Evolutionary conservation across 2,329 filamentous ascomycete genomes (phyloP), one percentile per base, ranked within the genome.

Genomic region (Fusarium multiceps): DNA sequence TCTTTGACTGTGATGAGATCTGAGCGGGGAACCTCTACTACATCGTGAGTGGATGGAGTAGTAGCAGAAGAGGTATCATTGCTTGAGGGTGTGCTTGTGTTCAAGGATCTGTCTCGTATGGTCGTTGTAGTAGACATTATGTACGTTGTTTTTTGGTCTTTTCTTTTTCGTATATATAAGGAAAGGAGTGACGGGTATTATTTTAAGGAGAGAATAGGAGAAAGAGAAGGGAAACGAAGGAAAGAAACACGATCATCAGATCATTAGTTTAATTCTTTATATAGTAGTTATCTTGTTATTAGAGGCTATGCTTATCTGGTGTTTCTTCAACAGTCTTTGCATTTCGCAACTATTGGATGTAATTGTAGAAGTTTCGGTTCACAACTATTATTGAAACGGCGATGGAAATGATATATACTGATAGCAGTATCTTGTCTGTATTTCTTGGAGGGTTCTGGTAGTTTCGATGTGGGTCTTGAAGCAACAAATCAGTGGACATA

Each of bases 21-120:
- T 37, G 63, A 66, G 23, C 63, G 63, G n/a, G 62, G 18, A 3
- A 66, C 28, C 40, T 66, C 63, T 47, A 66, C 46, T 10, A 66
- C 63, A 47, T 66, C 55, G 13, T 63, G 47, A 18, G 49, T 20
- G 18, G 55, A 66, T 50, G 48, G 42, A 12, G 57, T 34, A 48
- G 30, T 51, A 14, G 28, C 28, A 34, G 40, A 43, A 55, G 56
- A 23, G 16, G 55, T 18, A 8, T n/a, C 6, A 7, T 41, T 47
- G 16, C 12, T 21, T 20, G 59, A 46, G 16, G 37, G 14, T 12
- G 34, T 58, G 12, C 27, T 47, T 30, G 49, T 34, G n/a, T 11
- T 23, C 25, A 34, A 12, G 4, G 48, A n/a, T 12, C 21, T 28
- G 34, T 37, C 34, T 41, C 13, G 49, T 28, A 27, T 10, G 5